Evolutionary conservation across 2,329 filamentous ascomycete genomes (phyloP), one percentile per base, ranked within the genome.

Genomic region (Orbilia brochopaga): DNA sequence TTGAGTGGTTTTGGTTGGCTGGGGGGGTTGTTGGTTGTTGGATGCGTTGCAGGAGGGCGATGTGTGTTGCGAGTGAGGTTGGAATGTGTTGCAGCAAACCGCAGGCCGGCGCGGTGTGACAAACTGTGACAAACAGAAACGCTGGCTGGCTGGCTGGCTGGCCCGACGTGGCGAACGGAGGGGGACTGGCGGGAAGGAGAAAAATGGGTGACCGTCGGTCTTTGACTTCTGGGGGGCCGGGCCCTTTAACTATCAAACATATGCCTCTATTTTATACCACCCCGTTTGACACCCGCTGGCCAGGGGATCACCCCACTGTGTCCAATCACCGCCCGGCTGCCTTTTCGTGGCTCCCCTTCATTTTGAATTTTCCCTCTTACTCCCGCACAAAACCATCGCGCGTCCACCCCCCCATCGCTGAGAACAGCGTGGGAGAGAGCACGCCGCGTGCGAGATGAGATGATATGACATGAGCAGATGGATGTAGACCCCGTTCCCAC

Each of bases 171-270:
- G 58, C 52, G 46, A 53, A 40, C 52, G 58, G 48, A 35, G 30
- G 58, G 37, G 44, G 50, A 48, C 53, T 52, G 65, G 46, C 57
- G 58, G 52, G 65, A 60, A 37, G 35, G 24, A 52, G 51, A 50
- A 51, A 42, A 13, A 32, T 32, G 27, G 27, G 27, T 32, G 27
- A 32, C 37, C n/a, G 11, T 42, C 37, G n/a, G 37, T 15, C 13
- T 13, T 17, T 42, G 4, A 13, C 13, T 15, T 69, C 56, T 27
- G 56, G 64, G 64, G 65, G 61, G 56, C 57, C 57, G 52, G 57
- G 58, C 57, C 57, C 65, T 69, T 69, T 69, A 69, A 69, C 65
- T 69, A 62, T 62, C 65, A 69, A 69, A 69, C 58, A 63, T 19
- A 48, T 58, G 42, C 65, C 58, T 53, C 50, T 55, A 40, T 70